Evolutionary conservation across 108 stramenopile genomes (phyloP), one percentile per base, ranked within the genome.

Genomic region (Cylindrotheca fusiformis): DNA sequence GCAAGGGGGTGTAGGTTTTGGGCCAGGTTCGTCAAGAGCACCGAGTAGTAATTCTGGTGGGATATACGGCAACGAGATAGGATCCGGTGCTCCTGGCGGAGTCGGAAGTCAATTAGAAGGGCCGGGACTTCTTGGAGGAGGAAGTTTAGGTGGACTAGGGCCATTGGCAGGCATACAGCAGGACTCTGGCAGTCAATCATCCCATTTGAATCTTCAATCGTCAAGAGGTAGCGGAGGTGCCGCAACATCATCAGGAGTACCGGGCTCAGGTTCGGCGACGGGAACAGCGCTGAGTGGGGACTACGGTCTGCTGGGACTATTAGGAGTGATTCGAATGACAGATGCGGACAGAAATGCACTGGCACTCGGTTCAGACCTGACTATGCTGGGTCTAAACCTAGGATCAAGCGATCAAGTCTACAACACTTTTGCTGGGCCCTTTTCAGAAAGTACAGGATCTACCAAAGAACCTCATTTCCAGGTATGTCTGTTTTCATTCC

Each of bases 321-420:
- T 98, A 32, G 84, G 86, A 57, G 91, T 98, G 26, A 97, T 98
- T 68, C 93, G 97, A 45, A 97, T 97, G 97, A 91, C 92, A 4
- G 95, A 98, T 76, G 88, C 87, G 28, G 97, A 98, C 79, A 80
- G 93, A 55, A 93, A 92, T 67, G 85, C 88, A 32, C 74, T 98
- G 18, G 95, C 96, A 29, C 75, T 98, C n/a, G 97, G 96, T 22
- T 87, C 93, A 12, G 98, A 99, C 75, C 85, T 98, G 47, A 96
- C 98, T 29, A 67, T 93, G 58, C 78, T 99, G 52, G 98, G 96
- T 31, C 85, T 99, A 32, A 97, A 96, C 70, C 78, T 99, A 44
- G 95, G 95, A 71, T 87, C 95, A 32, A 77, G 77, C 54, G 98
- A 97, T 24, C 85, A 83, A 25, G 84, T 98, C 48, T 96, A 94